Base-by-base conservation (phyloP, 1,284 basidiomycete genomes). In the Puccinia triticina region DNA sequence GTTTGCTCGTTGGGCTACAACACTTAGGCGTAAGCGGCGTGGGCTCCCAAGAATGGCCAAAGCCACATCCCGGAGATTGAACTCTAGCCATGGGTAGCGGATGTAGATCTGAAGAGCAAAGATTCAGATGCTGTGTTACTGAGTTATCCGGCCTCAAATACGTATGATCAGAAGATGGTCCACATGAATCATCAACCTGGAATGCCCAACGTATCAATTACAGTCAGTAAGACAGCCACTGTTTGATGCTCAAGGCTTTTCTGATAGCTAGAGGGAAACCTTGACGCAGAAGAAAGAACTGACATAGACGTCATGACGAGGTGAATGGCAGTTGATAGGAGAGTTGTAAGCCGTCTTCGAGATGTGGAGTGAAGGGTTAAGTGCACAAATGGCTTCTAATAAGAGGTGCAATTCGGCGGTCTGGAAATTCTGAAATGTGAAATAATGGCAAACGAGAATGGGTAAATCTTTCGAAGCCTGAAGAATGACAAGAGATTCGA, bases 361-460 rank as follows among this genome's bases (percentile, higher is more conserved):
- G 11, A 50, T 50, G 8, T 71, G 69, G 16, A 71, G 69, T 50
- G 69, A 50, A 29, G 69, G 69, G 32, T 37, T 48, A 50, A 71
- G 48, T 48, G 69, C 43, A 50, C 69, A 71, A n/a, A 71, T 71
- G n/a, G 69, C 69, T 50, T 71, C 43, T 29, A 71, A 29, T 48
- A 71, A 29, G n/a, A 71, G 8, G 16, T 71, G 69, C 29, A 71
- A 29, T 40, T 71, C 69, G 12, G 43, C 29, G 11, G n/a, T 34
- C 43, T 71, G 21, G 18, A 71, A 71, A 14, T 46, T 34, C 69
- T 50, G 21, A n/a, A 3, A 69, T 29, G n/a, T 7, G 7, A 46
- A 26, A 50, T 12, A 40, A 50, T 29, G 8, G n/a, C n/a, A 23
- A 50, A 40, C 14, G 23, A 71, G 18, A 0, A 50, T 71, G 23